Percentiles rank a stretch among this genome's conserved stretches.
phyloP scores from a whole-genome alignment of 805 yeast species.

The Candida vartiovaarae region DNA sequence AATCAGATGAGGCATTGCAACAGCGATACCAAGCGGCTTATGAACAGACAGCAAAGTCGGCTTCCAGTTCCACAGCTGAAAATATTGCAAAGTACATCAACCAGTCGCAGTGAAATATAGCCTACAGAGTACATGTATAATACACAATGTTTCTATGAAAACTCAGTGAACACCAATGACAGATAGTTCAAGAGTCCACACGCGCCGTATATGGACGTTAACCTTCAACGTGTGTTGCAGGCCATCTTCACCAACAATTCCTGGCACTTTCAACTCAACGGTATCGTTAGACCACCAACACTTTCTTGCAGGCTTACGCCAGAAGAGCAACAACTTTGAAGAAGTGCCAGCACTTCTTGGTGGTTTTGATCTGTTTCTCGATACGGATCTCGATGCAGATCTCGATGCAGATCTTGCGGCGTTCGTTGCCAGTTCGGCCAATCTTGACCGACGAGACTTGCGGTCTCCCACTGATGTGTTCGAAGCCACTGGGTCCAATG shows the following conservation, averaged over 20 bases:
- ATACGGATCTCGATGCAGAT: conserved; percentile 40
- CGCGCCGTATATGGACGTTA: conserved; percentile 81
- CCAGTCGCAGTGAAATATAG: conserved; percentile 15
- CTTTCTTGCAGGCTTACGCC: conserved; percentile 97
- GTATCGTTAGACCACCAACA: conserved; percentile 92
- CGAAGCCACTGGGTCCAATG: conserved; percentile 37
- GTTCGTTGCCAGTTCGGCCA: conserved; percentile 55
- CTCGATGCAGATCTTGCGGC: conserved; percentile 47
- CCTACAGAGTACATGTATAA: not conserved
- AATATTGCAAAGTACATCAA: conserved; percentile 62
- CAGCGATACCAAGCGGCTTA: conserved; percentile 68
- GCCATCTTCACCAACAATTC: conserved; percentile 25
- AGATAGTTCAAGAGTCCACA: conserved; percentile 93
- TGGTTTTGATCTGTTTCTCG: conserved; percentile 26
- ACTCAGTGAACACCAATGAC: conserved; percentile 69
- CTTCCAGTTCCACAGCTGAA: conserved; percentile 64
- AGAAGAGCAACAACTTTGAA: conserved; percentile 74
- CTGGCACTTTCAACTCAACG: conserved; percentile 36
- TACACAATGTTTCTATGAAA: not conserved
- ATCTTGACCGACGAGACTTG: conserved; percentile 44
- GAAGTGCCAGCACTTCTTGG: conserved; percentile 32
- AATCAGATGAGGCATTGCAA: conserved; percentile 40
- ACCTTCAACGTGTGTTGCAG: conserved; percentile 33
- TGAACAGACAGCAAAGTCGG: conserved; percentile 51
- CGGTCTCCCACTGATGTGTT: conserved; percentile 15